A percentile compares a stretch with the other conserved stretches of the same genome.
These are phyloP conservation scores for Prunus padus DNA, from an alignment of 306 rosid species.

Conservation along the genomic window DNA sequence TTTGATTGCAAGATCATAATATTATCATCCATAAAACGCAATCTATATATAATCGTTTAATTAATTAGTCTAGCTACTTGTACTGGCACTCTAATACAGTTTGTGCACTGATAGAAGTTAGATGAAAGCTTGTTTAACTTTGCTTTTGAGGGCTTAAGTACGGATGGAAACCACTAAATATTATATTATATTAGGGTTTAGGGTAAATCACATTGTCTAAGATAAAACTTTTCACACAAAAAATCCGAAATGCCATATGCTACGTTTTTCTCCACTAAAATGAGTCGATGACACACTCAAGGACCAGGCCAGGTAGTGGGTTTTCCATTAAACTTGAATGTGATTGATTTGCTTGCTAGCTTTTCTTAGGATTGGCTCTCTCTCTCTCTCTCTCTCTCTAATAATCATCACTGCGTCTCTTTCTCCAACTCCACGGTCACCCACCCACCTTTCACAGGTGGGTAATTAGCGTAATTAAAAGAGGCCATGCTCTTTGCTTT, in stretches of 20 bases:
- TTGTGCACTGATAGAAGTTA: slow-evolving; percentile 4
- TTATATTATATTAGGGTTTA: neutral
- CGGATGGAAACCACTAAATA: slow-evolving; percentile 9
- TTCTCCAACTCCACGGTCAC: slow-evolving; percentile 21
- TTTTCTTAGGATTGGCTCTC: slow-evolving; percentile 1
- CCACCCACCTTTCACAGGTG: slow-evolving; percentile 14
- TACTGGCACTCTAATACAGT: neutral
- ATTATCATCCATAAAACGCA: neutral
- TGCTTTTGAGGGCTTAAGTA: neutral
- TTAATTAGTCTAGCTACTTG: neutral
- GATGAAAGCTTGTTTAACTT: neutral
- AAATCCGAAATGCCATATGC: neutral
- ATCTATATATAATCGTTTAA: neutral
- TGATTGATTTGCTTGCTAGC: slow-evolving; percentile 40
- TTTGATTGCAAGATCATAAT: neutral
- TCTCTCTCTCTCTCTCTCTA: too few species aligned
- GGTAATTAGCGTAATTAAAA: too few species aligned
- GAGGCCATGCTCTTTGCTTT: too few species aligned
- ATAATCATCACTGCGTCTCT: slow-evolving; percentile 24
- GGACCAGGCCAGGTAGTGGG: slow-evolving; percentile 11
- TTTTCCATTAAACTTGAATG: slow-evolving; percentile 28
- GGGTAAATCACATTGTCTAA: slow-evolving; percentile 9
- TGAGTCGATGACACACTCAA: neutral
- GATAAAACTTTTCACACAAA: slow-evolving; percentile 10
- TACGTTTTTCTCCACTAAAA: slow-evolving; percentile 21